Percentiles rank a stretch among this genome's conserved stretches.
These are phyloP conservation scores for Diaporthe caulivora DNA, from an alignment of 2,329 filamentous ascomycete genomes.

Conservation along the genomic window DNA sequence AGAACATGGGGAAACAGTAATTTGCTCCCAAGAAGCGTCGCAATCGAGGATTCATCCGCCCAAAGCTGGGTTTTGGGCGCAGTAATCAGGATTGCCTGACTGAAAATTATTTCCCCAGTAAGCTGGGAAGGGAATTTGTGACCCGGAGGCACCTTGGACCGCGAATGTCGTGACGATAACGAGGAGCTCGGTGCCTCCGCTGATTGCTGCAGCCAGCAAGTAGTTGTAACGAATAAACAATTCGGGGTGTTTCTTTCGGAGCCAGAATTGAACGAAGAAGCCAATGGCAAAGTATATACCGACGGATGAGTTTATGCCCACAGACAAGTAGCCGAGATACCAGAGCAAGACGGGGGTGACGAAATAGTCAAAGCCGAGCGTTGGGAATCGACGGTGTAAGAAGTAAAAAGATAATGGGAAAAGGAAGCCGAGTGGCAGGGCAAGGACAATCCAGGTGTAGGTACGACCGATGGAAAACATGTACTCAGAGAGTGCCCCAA, in stretches of 20 bases:
- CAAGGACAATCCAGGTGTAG: conserved; percentile 55
- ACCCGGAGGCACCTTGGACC: conserved; percentile 21
- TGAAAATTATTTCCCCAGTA: conserved; percentile 44
- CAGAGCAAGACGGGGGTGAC: conserved; percentile 57
- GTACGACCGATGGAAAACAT: conserved; percentile 54
- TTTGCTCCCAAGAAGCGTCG: neutral
- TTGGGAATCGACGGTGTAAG: conserved; percentile 47
- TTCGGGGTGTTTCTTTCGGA: conserved; percentile 44
- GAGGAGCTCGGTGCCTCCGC: conserved; percentile 46
- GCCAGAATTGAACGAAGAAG: conserved; percentile 48
- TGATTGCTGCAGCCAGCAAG: conserved; percentile 45
- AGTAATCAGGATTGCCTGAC: conserved; percentile 38
- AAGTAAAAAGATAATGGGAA: conserved; percentile 57
- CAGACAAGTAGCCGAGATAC: conserved; percentile 56
- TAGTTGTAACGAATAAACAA: conserved; percentile 49
- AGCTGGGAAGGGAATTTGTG: neutral
- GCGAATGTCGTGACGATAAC: conserved; percentile 42
- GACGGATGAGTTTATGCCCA: conserved; percentile 56
- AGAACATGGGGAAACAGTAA: too few relatives aligned
- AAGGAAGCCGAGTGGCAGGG: conserved; percentile 56
- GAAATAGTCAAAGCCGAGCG: conserved; percentile 48
- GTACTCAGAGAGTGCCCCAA: conserved; percentile 52
- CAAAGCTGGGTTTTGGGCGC: conserved; percentile 23
- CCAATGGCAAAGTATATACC: conserved; percentile 50
- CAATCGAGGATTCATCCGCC: neutral